A percentile compares a stretch with the other conserved stretches of the same genome.
phyloP scores from a whole-genome alignment of 805 yeast genomes.

The Candida xyloterini region DNA sequence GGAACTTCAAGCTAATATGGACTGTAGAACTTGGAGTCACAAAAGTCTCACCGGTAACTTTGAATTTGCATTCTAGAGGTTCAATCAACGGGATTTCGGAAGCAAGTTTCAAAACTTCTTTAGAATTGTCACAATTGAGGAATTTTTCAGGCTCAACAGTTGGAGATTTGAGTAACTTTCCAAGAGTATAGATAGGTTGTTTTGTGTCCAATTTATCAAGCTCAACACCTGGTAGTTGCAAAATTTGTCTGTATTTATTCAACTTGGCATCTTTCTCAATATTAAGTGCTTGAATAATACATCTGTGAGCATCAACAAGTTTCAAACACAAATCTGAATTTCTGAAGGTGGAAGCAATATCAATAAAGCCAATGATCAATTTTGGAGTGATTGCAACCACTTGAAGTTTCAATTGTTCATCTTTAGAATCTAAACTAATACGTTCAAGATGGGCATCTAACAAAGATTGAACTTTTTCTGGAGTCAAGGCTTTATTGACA shows the following conservation, averaged over 20 bases:
- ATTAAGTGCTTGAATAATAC: constrained; percentile 70
- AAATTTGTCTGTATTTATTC: constrained; percentile 53
- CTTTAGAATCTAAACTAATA: constrained; percentile 32
- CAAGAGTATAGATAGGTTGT: constrained; percentile 54
- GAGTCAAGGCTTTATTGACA: constrained; percentile 38
- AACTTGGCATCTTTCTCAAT: constrained; percentile 39
- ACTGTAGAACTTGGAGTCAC: constrained; percentile 72
- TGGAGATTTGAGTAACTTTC: constrained; percentile 63
- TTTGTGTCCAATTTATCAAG: constrained; percentile 48
- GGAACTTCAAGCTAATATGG: constrained; percentile 71
- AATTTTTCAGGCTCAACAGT: constrained; percentile 52
- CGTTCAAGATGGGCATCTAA: constrained; percentile 61
- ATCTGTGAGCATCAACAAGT: constrained; percentile 65
- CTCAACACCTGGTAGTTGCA: constrained; percentile 79
- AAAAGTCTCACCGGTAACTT: constrained; percentile 80
- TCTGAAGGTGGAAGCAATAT: constrained; percentile 79
- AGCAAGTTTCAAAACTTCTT: constrained; percentile 52
- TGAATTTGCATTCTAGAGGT: constrained; percentile 66
- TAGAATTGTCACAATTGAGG: constrained; percentile 50
- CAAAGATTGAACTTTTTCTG: constrained; percentile 48
- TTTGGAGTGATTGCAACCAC: constrained; percentile 63
- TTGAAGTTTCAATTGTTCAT: constrained; percentile 46
- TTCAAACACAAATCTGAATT: constrained; percentile 59
- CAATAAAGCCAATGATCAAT: constrained; percentile 69
- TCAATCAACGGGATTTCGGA: constrained; percentile 64